Evolutionary conservation across 805 yeast species (phyloP).

Genomic region (Starmerella lactis-condensi): DNA sequence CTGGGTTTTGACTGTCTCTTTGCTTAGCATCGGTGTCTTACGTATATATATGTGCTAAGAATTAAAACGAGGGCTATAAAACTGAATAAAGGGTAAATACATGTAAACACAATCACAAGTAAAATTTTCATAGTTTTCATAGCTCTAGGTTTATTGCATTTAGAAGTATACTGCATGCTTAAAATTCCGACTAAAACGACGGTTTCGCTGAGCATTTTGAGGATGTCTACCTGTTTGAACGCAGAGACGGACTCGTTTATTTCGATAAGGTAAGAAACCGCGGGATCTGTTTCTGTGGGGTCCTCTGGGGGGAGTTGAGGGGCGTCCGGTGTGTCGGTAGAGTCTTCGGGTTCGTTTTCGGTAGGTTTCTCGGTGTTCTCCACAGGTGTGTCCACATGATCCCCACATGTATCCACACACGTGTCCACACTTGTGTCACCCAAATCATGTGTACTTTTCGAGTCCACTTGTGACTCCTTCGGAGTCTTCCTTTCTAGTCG

Average conservation of each 20-base stretch:
- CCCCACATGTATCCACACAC: too few relatives aligned
- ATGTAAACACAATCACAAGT: slow-evolving; percentile 8
- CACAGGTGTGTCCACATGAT: slow-evolving; percentile 6
- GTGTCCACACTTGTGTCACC: too few relatives aligned
- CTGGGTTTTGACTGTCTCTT: neutral
- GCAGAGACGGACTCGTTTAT: too few relatives aligned
- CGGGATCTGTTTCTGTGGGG: too few relatives aligned
- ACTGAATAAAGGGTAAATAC: slow-evolving; percentile 10
- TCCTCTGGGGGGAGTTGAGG: too few relatives aligned
- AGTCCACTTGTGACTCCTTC: too few relatives aligned
- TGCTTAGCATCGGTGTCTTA: slow-evolving; percentile 2
- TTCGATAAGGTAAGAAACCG: too few relatives aligned
- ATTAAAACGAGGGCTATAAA: slow-evolving; percentile 1
- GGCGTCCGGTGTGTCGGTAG: too few relatives aligned
- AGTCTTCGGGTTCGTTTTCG: slow-evolving; percentile 1
- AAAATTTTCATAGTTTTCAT: slow-evolving; percentile 5
- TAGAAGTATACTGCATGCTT: slow-evolving; percentile 7
- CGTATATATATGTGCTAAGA: slow-evolving; percentile 4
- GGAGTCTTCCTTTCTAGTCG: too few relatives aligned
- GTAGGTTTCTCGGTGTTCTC: slow-evolving; percentile 2
- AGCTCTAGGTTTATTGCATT: slow-evolving; percentile 4
- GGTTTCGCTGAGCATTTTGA: slow-evolving; percentile 10
- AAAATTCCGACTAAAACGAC: slow-evolving; percentile 10
- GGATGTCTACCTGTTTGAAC: slow-evolving; percentile 6
- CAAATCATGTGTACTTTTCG: too few relatives aligned